Percentiles rank a stretch among this genome's conserved stretches.
Conservation (phyloP, 768 basidiomycete genomes). For the Lentinula raphanica region DNA sequence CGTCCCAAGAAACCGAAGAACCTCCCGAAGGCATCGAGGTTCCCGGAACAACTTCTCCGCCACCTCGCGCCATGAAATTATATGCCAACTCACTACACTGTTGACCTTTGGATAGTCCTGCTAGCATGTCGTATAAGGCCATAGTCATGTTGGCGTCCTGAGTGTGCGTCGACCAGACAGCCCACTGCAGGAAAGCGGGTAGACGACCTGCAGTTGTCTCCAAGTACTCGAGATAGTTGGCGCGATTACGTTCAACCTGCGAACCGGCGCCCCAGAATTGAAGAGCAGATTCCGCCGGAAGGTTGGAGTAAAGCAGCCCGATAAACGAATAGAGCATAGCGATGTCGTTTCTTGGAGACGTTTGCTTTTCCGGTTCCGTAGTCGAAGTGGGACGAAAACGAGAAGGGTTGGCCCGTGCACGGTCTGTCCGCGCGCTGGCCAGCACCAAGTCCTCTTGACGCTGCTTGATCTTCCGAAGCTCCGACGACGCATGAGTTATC, state of each 20-base stretch:
- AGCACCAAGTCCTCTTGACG: constrained; percentile 81
- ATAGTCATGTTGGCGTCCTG: constrained; percentile 70
- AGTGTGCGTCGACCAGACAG: constrained; percentile 76
- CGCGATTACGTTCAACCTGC: constrained; percentile 31
- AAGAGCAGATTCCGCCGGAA: constrained; percentile 70
- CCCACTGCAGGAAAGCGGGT: constrained; percentile 83
- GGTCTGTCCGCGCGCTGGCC: constrained; percentile 59
- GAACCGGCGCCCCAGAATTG: constrained; percentile 81
- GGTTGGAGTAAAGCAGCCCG: constrained; percentile 69
- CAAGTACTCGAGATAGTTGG: constrained; percentile 51
- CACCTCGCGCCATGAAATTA: constrained; percentile 82
- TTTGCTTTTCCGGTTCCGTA: constrained; percentile 34
- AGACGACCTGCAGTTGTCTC: constrained; percentile 63
- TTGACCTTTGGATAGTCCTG: constrained; percentile 77
- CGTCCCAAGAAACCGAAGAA: constrained; percentile 70
- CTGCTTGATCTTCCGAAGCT: constrained; percentile 82
- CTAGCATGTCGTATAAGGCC: constrained; percentile 85
- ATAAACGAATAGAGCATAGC: constrained; percentile 81
- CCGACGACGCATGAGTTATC: constrained; percentile 73
- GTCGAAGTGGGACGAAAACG: constrained; percentile 39
- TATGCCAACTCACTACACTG: constrained; percentile 83
- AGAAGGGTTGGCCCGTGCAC: constrained; percentile 46
- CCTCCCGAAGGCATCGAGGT: constrained; percentile 48
- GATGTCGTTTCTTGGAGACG: constrained; percentile 71
- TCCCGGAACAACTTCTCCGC: constrained; percentile 61